Conservation (phyloP, 495 filamentous ascomycete genomes). For the Penicillium steckii region DNA sequence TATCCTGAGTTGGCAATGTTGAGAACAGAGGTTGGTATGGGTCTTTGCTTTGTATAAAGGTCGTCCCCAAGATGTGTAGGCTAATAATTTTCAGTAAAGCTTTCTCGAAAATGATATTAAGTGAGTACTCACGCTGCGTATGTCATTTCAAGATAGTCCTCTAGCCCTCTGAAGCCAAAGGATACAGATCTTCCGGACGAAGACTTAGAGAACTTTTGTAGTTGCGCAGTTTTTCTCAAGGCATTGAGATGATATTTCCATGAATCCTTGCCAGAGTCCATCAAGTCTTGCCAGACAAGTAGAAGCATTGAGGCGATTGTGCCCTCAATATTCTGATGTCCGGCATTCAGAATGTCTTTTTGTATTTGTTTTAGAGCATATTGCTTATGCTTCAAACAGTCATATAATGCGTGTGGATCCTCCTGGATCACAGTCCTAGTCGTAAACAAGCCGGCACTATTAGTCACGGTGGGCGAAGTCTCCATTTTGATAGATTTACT, state of each 20-base stretch:
- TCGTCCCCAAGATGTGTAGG: slow-evolving; percentile 7
- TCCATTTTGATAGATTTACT: neutral
- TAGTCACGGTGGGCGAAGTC: neutral
- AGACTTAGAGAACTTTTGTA: neutral
- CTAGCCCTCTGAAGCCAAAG: neutral
- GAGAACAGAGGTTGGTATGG: slow-evolving; percentile 11
- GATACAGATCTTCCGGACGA: neutral
- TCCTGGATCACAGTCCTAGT: neutral
- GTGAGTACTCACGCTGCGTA: slow-evolving; percentile 8
- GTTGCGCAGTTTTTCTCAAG: slow-evolving; percentile 5
- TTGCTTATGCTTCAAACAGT: slow-evolving; percentile 15
- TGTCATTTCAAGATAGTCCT: slow-evolving; percentile 13
- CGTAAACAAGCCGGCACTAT: neutral
- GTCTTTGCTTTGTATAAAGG: slow-evolving; percentile 6
- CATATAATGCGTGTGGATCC: neutral
- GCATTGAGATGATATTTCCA: slow-evolving; percentile 19
- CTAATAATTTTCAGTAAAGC: neutral
- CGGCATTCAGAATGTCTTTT: neutral
- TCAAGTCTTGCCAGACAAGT: slow-evolving; percentile 16
- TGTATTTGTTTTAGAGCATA: slow-evolving; percentile 10
- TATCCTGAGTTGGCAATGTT: neutral
- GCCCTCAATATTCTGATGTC: slow-evolving; percentile 6
- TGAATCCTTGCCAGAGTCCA: slow-evolving; percentile 17
- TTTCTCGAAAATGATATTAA: neutral
- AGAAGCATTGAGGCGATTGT: slow-evolving; percentile 20